A percentile compares a stretch with the other conserved stretches of the same genome.
Conservation (phyloP, 371 early-diverging fungal genomes). For the Mucor sp. region DNA sequence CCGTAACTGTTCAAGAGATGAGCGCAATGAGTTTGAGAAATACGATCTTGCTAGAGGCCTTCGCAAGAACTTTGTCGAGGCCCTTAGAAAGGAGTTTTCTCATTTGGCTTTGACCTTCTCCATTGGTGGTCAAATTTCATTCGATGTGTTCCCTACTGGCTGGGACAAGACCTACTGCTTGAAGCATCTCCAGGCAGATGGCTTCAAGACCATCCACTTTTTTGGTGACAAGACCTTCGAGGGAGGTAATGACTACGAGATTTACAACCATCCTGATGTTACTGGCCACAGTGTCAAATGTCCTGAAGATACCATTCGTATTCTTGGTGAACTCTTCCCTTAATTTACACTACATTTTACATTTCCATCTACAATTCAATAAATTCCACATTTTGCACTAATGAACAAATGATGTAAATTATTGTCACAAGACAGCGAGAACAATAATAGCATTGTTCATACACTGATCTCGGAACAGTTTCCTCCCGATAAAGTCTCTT, state of each 20-base stretch:
- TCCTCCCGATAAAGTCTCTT: conserved; percentile 12
- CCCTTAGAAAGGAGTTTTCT: conserved; percentile 85
- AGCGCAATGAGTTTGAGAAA: conserved; percentile 94
- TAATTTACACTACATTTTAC: conserved; percentile 8
- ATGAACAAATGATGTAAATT: not conserved
- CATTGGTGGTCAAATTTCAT: conserved; percentile 99
- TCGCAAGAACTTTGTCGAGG: conserved; percentile 88
- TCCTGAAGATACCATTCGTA: conserved; percentile 92
- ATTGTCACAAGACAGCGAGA: conserved; percentile 8
- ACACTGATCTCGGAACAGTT: conserved; percentile 7
- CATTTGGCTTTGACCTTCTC: conserved; percentile 92
- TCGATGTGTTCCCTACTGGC: conserved; percentile 99
- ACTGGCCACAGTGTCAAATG: conserved; percentile 88
- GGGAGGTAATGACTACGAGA: conserved; percentile 99
- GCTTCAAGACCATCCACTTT: conserved; percentile 95
- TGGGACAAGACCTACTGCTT: conserved; percentile 99
- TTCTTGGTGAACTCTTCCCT: conserved; percentile 84
- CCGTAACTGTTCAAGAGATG: conserved; percentile 93
- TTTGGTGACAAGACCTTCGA: conserved; percentile 99
- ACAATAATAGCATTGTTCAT: not conserved
- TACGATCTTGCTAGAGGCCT: conserved; percentile 87
- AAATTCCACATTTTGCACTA: not conserved
- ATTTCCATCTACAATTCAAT: not conserved
- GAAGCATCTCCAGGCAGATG: conserved; percentile 86
- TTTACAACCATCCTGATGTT: conserved; percentile 84